Evolutionary conservation across 192 early-diverging fungal genomes (phyloP), one percentile per base, ranked within the genome.

Genomic region (Backusella australiensis): DNA sequence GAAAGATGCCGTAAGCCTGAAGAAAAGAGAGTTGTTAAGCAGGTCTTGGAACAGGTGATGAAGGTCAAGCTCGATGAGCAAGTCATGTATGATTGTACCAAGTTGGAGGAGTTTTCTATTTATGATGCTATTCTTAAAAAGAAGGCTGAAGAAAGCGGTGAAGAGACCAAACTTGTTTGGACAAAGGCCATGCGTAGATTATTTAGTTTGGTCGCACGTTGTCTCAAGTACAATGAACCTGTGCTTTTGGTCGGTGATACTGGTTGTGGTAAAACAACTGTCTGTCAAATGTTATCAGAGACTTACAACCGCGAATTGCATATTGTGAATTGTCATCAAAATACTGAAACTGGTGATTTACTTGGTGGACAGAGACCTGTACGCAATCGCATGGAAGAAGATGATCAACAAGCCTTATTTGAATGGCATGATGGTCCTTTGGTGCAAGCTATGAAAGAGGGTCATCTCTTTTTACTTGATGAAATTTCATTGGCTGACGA

Each of bases 401-500:
- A 78, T n/a, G 81, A 78, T 23, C 59, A 74, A 6, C 80, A 87
- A 11, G 86, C 86, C 6, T 84, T 98, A 44, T 99, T 99, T 87
- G 95, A 94, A 65, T 99, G 98, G 98, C 91, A 93, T 75, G 98
- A 99, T 79, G 98, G 98, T 21, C 96, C 98, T 12, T 87, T 99
- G 29, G 91, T 98, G 21, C 88, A 94, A 79, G 92, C 98, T 11
- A 90, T 99, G 91, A 90, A 92, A 69, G 75, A 90, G 36, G 97
- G 97, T 34, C 87, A 95, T 32, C 82, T 93, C 75, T 98, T 99
- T 83, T 87, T 99, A 73, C 86, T 99, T 70, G 98, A 99, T 85
- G 98, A 99, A 90, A 97, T 99, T 59, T 97, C 96, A 11, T 86
- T 99, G 44, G 98, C 98, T 5, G 98, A 99, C 77, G 98, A 99